These are phyloP conservation scores for Euphorbia corollata DNA, from an alignment of 441 rosid genomes.

Conservation along the genomic window DNA sequence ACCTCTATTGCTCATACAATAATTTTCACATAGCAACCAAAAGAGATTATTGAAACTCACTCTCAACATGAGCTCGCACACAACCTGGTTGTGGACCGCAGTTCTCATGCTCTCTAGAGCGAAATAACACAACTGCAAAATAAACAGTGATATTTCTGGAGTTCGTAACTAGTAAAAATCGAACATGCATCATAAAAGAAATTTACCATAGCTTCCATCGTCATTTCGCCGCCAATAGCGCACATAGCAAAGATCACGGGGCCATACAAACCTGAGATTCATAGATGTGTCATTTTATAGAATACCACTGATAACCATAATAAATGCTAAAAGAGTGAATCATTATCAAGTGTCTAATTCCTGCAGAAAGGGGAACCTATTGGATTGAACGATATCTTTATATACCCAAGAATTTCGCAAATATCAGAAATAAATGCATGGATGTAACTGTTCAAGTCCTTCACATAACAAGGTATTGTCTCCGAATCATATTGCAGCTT, in stretches of 20 bases:
- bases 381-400: background rate
- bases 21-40: constrained; percentile 15
- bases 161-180: constrained; percentile 17
- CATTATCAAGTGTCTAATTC: background rate
- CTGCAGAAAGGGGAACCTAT: background rate
- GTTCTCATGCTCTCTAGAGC: constrained; percentile 92
- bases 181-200: constrained; percentile 14
- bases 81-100: constrained; percentile 93
- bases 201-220: constrained; percentile 90
- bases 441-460: background rate
- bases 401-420: background rate
- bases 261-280: constrained; percentile 84
- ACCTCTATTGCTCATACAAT: constrained; percentile 5
- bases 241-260: constrained; percentile 98
- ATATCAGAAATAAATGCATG: background rate
- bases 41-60: constrained; percentile 38
- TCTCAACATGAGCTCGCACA: constrained; percentile 97
- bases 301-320: background rate
- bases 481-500: too few relatives aligned
- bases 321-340: background rate
- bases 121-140: constrained; percentile 88
- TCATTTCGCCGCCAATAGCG: constrained; percentile 98
- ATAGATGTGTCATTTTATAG: constrained; percentile 2
- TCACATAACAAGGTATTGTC: background rate
- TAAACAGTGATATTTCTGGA: constrained; percentile 20